These are phyloP conservation scores for Cercospora zeina DNA, from an alignment of 2,329 filamentous ascomycete species.

Conservation along the genomic window DNA sequence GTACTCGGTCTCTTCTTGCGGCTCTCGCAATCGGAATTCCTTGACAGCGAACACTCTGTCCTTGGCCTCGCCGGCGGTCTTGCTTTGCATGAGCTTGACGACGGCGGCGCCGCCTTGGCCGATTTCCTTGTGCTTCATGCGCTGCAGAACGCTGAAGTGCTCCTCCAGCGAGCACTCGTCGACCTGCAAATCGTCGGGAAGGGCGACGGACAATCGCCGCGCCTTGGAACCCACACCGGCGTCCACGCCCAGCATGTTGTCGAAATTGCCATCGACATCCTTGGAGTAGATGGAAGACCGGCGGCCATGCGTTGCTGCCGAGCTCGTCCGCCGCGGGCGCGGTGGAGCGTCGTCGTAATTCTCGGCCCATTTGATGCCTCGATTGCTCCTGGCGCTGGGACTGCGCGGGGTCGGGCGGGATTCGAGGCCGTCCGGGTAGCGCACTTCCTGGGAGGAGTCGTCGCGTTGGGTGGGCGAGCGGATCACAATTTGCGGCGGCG, in stretches of 20 bases:
- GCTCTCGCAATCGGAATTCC: constrained; percentile 74
- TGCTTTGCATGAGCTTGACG: constrained; percentile 76
- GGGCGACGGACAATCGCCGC: constrained; percentile 37
- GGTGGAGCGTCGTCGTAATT: constrained; percentile 19
- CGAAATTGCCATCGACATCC: constrained; percentile 31
- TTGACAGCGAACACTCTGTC: constrained; percentile 72
- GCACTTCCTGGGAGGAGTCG: constrained; percentile 19
- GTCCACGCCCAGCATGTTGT: constrained; percentile 37
- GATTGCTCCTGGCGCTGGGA: constrained; percentile 24
- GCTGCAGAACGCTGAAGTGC: constrained; percentile 63
- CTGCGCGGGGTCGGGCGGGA: constrained; percentile 22
- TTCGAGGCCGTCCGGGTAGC: constrained; percentile 27
- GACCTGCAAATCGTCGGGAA: constrained; percentile 37
- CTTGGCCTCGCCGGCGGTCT: constrained; percentile 54
- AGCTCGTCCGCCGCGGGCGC: constrained; percentile 32
- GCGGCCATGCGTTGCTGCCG: constrained; percentile 33
- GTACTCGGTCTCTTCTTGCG: constrained; percentile 62
- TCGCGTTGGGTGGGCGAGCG: constrained; percentile 22
- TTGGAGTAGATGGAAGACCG: constrained; percentile 39
- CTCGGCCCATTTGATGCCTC: constrained; percentile 31
- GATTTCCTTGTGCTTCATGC: constrained; percentile 70
- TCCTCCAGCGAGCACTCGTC: constrained; percentile 48
- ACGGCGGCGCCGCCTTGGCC: constrained; percentile 82
- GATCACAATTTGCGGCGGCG: constrained; percentile 18
- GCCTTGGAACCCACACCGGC: constrained; percentile 41